phyloP scores from a whole-genome alignment of 2,329 filamentous ascomycete species.

The Fusarium nygamai region DNA sequence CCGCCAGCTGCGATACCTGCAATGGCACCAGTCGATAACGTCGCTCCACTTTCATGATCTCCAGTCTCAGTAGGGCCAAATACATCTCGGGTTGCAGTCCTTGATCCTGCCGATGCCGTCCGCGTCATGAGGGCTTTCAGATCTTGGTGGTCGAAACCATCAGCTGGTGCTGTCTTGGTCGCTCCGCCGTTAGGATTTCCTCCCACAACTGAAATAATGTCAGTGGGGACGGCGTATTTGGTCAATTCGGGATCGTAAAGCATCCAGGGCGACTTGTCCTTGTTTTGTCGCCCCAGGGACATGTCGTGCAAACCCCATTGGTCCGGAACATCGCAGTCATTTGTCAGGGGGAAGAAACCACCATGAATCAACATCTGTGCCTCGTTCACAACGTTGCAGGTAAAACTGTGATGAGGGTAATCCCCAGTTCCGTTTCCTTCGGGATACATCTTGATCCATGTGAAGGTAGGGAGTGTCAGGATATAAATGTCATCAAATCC shows the following conservation, averaged over 20 bases:
- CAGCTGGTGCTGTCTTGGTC: conserved; percentile 58
- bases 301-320: conserved; percentile 68
- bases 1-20: conserved; percentile 56
- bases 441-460: conserved; percentile 67
- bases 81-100: conserved; percentile 61
- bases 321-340: conserved; percentile 60
- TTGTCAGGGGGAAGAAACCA: conserved; percentile 62
- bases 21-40: conserved; percentile 54
- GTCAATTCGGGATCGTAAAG: conserved; percentile 60
- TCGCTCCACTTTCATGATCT: not conserved
- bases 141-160: conserved; percentile 62
- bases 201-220: conserved; percentile 60
- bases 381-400: conserved; percentile 63
- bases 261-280: conserved; percentile 59
- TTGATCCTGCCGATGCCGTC: conserved; percentile 54
- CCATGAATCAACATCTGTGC: conserved; percentile 72
- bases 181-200: conserved; percentile 62
- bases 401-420: conserved; percentile 63
- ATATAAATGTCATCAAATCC: conserved; percentile 71
- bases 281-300: conserved; percentile 62
- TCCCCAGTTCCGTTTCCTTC: conserved; percentile 50
- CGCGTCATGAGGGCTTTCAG: conserved; percentile 64
- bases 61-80: conserved; percentile 25
- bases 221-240: conserved; percentile 61
- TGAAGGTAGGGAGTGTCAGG: conserved; percentile 68